phyloP scores from a whole-genome alignment of 2,329 filamentous ascomycete genomes.

The Cytospora chrysosperma region DNA sequence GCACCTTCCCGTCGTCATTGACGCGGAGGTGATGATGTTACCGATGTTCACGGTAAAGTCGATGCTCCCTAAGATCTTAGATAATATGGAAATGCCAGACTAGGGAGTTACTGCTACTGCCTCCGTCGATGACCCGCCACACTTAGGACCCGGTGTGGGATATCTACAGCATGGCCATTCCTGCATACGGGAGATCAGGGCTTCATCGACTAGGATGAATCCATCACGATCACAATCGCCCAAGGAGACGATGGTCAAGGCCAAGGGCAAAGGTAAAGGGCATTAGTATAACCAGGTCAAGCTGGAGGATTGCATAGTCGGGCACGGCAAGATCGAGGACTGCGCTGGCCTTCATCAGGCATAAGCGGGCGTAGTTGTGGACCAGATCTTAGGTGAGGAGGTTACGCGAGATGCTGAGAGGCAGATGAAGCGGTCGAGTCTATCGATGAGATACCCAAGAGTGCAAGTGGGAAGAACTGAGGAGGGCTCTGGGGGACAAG shows the following conservation, averaged over 20 bases:
- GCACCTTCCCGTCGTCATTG: conserved; percentile 61
- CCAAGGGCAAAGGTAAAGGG: conserved; percentile 38
- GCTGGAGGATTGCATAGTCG: conserved; percentile 33
- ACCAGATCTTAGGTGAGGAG: conserved; percentile 35
- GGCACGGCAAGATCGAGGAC: conserved; percentile 48
- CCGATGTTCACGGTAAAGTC: conserved; percentile 60
- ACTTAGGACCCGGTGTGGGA: conserved; percentile 54
- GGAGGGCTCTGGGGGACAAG: conserved; percentile 52
- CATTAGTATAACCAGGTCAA: conserved; percentile 35
- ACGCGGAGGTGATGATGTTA: conserved; percentile 66
- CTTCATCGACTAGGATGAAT: conserved; percentile 52
- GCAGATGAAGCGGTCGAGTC: conserved; percentile 48
- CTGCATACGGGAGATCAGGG: conserved; percentile 61
- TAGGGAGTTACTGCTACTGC: conserved; percentile 56
- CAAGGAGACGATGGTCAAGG: conserved; percentile 60
- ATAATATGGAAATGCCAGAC: conserved; percentile 57
- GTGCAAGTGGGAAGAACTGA: conserved; percentile 58
- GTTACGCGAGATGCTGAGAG: conserved; percentile 48
- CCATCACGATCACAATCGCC: conserved; percentile 61
- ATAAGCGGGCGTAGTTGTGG: conserved; percentile 31
- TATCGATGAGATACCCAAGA: conserved; percentile 54
- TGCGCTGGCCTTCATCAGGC: conserved; percentile 63
- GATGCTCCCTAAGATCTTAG: conserved; percentile 53
- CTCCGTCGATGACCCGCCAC: conserved; percentile 60
- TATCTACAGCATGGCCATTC: too few relatives aligned